Base-by-base conservation (phyloP, 352 stramenopile species). In the Hyphochytrium catenoides region DNA sequence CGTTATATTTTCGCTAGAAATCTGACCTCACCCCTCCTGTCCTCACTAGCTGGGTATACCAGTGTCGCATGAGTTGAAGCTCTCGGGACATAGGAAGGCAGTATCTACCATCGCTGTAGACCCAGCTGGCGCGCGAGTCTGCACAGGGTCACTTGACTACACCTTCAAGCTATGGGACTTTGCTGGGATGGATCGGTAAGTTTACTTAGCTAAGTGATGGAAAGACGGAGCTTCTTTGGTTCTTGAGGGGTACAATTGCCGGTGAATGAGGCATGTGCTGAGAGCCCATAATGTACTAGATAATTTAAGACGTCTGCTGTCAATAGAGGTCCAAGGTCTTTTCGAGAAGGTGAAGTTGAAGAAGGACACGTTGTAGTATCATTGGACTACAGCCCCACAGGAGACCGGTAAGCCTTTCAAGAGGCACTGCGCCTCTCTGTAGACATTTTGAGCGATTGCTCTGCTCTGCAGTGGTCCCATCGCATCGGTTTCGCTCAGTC, bases 121-220 rank as follows among this genome's bases (percentile, higher is more conserved):
- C 21, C 22, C 62, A 0, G 56, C 65, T 1, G 68, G 68, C 17
- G 62, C 44, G 25, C 63, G 68, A 3, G 60, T 83, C 17, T 63
- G 58, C 0, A 83, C 68, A 1, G 68, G 68, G 1, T 75, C 65
- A 0, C 76, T 76, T 49, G 68, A 83, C 41, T 79, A 83, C 41
- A 57, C 75, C 31, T 56, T 72, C 0, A 83, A 83, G 44, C 45
- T 83, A 31, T 83, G 69, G 69, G 69, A 83, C 46, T 83, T 83
- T 18, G 69, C 66, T 2, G 69, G 69, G 24, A 83, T 83, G 69
- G 66, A 59, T 22, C 62, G 66, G 16, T 57, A 75, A 18, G 63
- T 83, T 8, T n/a, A n/a, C n/a, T n/a, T n/a, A n/a, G n/a, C n/a
- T n/a, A n/a, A n/a, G n/a, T n/a, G n/a, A n/a, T n/a, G n/a, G n/a